A percentile compares a stretch with the other conserved stretches of the same genome.
phyloP scores from a whole-genome alignment of 164 flowering plant species.

The Umbilicus rupestris region DNA sequence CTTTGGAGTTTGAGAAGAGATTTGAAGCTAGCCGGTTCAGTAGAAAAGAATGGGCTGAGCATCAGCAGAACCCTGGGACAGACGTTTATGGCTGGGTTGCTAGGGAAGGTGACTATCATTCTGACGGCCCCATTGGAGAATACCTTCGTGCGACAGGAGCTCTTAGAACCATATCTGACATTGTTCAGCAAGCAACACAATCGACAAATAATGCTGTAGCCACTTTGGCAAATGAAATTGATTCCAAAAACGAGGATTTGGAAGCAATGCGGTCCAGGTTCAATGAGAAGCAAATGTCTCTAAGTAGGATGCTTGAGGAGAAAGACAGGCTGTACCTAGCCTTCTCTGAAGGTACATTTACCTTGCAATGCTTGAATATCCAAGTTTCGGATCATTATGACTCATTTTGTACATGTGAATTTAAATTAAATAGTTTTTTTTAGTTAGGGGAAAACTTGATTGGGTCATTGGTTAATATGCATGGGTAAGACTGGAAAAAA shows the following conservation, averaged over 20 bases:
- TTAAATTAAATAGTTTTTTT: not conserved
- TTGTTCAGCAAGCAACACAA: constrained; percentile 28
- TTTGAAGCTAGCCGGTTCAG: constrained; percentile 31
- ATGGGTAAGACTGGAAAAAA: not conserved
- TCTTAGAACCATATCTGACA: constrained; percentile 33
- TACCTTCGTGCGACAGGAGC: constrained; percentile 34
- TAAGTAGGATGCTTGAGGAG: constrained; percentile 46
- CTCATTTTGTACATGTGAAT: not conserved
- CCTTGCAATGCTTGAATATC: constrained; percentile 1
- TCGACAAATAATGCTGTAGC: constrained; percentile 30
- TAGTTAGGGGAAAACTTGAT: not conserved
- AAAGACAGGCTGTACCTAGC: constrained; percentile 43
- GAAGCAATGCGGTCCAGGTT: constrained; percentile 28
- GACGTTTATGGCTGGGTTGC: constrained; percentile 58
- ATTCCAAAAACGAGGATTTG: constrained; percentile 34
- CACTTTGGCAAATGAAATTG: constrained; percentile 30
- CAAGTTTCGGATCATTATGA: not conserved
- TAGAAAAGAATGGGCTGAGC: constrained; percentile 39
- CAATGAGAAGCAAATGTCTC: constrained; percentile 38
- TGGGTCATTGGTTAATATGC: not conserved
- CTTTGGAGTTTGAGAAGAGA: constrained; percentile 40
- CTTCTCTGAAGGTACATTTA: constrained; percentile 38
- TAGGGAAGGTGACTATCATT: constrained; percentile 39
- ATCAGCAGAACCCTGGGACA: constrained; percentile 17
- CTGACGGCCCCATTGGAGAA: constrained; percentile 41